A percentile compares a stretch with the other conserved stretches of the same genome.
phyloP scores from a whole-genome alignment of 208 protist genomes.

The Trichomonas vaginalis region DNA sequence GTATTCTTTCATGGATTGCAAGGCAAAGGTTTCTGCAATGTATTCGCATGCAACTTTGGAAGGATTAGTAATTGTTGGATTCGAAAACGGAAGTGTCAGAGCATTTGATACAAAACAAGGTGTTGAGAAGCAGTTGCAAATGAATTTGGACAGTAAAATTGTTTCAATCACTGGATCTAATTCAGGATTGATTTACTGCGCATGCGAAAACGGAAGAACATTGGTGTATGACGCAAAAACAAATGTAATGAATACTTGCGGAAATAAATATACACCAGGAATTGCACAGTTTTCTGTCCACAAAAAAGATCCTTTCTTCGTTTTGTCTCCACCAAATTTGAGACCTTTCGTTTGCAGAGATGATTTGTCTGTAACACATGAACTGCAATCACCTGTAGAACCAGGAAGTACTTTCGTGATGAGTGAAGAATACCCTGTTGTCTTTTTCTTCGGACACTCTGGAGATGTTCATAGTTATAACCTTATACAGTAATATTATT shows the following conservation, averaged over 20 bases:
- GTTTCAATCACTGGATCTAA: background rate
- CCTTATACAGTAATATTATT: background rate
- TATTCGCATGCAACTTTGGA: background rate
- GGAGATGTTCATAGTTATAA: background rate
- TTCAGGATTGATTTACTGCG: background rate
- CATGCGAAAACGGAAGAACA: background rate
- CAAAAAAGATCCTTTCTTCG: background rate
- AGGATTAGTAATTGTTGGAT: background rate
- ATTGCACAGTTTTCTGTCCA: background rate
- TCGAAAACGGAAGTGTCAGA: background rate
- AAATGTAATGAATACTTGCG: background rate
- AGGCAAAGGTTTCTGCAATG: background rate
- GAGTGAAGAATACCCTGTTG: background rate
- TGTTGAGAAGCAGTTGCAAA: background rate
- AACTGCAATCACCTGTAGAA: background rate
- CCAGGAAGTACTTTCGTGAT: background rate
- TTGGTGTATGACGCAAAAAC: background rate
- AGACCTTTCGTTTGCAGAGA: background rate
- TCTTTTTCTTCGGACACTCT: background rate
- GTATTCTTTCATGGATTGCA: background rate
- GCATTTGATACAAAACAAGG: background rate
- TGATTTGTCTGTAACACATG: background rate
- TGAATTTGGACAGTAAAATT: background rate
- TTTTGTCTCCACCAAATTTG: background rate
- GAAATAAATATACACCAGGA: background rate